These are phyloP conservation scores for Thielaviopsis euricoi DNA, from an alignment of 2,329 filamentous ascomycete species.

Conservation along the genomic window DNA sequence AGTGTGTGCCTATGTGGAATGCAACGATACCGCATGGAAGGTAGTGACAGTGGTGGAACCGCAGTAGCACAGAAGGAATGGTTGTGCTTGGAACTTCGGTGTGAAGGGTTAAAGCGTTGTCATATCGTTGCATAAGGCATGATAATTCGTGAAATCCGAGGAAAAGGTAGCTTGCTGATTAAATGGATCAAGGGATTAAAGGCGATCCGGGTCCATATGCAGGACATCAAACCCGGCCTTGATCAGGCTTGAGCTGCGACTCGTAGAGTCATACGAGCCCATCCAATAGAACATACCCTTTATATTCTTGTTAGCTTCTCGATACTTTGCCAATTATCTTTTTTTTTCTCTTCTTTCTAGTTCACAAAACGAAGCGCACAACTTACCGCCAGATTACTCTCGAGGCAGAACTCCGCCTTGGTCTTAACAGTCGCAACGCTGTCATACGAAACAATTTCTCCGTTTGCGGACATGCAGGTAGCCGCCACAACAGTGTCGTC, in stretches of 20 bases:
- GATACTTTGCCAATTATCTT: background rate
- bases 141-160: background rate
- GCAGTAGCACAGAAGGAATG: background rate
- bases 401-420: background rate
- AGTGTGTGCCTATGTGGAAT: background rate
- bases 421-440: background rate
- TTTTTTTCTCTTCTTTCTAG: background rate
- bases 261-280: background rate
- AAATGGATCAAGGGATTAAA: background rate
- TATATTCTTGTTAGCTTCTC: background rate
- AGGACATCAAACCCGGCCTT: background rate
- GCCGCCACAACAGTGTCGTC: background rate
- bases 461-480: background rate
- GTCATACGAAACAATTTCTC: constrained; percentile 1
- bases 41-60: background rate
- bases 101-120: background rate
- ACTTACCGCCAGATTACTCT: background rate
- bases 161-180: background rate
- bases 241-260: background rate
- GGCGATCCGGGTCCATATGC: background rate
- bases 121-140: background rate
- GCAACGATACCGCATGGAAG: background rate
- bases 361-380: background rate
- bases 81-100: background rate
- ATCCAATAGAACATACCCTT: background rate